Evolutionary conservation across 192 early-diverging fungal genomes (phyloP), one percentile per base, ranked within the genome.

Genomic region (Obelidium mucronatum): DNA sequence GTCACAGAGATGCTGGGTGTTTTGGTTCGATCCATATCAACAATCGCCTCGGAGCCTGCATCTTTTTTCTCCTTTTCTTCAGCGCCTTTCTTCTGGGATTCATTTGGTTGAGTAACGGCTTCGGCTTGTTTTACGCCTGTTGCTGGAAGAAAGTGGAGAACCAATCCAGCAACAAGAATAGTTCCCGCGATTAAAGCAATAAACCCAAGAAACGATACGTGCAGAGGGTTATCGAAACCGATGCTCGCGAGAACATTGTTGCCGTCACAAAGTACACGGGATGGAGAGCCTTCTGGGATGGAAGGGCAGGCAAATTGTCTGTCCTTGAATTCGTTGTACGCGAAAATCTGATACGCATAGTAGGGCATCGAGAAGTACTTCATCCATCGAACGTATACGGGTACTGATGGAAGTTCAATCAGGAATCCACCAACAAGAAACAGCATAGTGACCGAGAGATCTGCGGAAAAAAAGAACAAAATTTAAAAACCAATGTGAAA

Each of bases 241-340:
- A 77, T 73, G 3, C 35, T 2, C 5, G 22, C 6, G 35, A 85
- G 58, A 42, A 82, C 74, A 61, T 22, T 58, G 40, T 77, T 64
- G 42, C 83, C 83, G 17, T 80, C 42, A 62, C 83, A 85, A 33
- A 44, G 67, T 5, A 67, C 73, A 11, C 72, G n/a, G 11, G 63
- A 30, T 19, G 31, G 33, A 36, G 63, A 8, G 15, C 19, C 35
- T 3, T 65, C 19, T 40, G 63, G 34, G 15, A 65, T 22, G 15
- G 31, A 30, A 4, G 80, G 71, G 76, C 83, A 85, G 6, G 60
- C 59, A 63, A 66, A 85, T 2, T 19, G 5, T 64, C 76, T 64
- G 67, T 77, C 76, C 17, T 75, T 56, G 51, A 85, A 82, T 66
- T 85, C 83, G 79, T 85, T 85, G 40, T 78, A 61, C 30, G 76